These are phyloP conservation scores for Sclerotinia nivalis DNA, from an alignment of 2,329 filamentous ascomycete genomes.

Conservation along the genomic window DNA sequence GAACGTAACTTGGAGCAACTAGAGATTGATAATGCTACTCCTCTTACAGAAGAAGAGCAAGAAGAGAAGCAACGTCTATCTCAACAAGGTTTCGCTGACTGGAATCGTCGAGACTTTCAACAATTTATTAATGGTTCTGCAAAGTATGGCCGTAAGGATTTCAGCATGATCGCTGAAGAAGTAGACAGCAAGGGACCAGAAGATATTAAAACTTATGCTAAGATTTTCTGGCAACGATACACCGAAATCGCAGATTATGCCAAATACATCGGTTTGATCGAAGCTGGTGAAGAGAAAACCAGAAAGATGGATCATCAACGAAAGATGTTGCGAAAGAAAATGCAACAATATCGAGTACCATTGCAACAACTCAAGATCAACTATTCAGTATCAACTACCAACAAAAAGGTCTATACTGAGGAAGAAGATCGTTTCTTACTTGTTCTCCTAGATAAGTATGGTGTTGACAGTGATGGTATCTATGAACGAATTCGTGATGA, in stretches of 20 bases:
- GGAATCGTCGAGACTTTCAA: constrained; percentile 97
- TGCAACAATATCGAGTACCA: constrained; percentile 94
- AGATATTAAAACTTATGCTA: constrained; percentile 88
- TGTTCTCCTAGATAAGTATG: constrained; percentile 88
- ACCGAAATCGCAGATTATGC: constrained; percentile 85
- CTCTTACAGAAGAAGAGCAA: constrained; percentile 85
- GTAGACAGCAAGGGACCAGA: constrained; percentile 85
- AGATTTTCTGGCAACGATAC: constrained; percentile 95
- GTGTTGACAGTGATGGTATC: constrained; percentile 85
- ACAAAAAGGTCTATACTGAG: constrained; percentile 99
- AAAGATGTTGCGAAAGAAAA: constrained; percentile 91
- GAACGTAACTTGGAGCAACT: constrained; percentile 85
- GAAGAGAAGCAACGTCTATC: constrained; percentile 82
- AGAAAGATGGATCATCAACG: constrained; percentile 89
- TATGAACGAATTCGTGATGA: constrained; percentile 97
- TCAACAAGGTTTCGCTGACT: constrained; percentile 83
- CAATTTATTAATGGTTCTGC: constrained; percentile 96
- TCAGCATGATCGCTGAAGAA: constrained; percentile 80
- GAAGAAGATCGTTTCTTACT: constrained; percentile 96
- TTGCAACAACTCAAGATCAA: constrained; percentile 98
- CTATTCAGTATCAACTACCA: constrained; percentile 97
- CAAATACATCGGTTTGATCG: constrained; percentile 86
- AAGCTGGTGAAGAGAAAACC: constrained; percentile 87
- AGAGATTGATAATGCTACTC: constrained; percentile 88
- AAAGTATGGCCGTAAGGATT: constrained; percentile 86